These are phyloP conservation scores for Atkinsonella texensis DNA, from an alignment of 2,329 filamentous ascomycete genomes.

Conservation along the genomic window DNA sequence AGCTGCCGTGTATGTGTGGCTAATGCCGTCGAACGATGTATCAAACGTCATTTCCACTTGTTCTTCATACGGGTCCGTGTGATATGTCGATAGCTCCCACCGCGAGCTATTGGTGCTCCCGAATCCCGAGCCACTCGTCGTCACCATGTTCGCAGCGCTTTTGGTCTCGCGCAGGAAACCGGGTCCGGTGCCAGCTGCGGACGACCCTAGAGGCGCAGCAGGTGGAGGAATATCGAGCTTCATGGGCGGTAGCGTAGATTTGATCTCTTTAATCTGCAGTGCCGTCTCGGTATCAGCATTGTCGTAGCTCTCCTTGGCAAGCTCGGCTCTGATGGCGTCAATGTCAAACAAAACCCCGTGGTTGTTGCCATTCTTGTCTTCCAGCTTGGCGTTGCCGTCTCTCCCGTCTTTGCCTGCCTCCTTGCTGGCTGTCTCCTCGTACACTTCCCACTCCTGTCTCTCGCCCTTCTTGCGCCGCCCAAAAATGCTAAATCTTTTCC, in stretches of 20 bases:
- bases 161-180: slow-evolving; percentile 29
- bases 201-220: slow-evolving; percentile 16
- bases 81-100: slow-evolving; percentile 14
- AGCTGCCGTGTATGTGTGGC: slow-evolving; percentile 8
- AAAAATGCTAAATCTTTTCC: slow-evolving; percentile 60
- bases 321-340: slow-evolving; percentile 79
- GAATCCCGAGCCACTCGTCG: slow-evolving; percentile 8
- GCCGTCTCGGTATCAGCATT: slow-evolving; percentile 39
- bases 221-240: slow-evolving; percentile 50
- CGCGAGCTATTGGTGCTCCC: slow-evolving; percentile 3
- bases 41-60: slow-evolving; percentile 63
- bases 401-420: slow-evolving; percentile 11
- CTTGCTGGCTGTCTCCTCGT: slow-evolving; percentile 54
- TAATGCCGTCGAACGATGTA: slow-evolving; percentile 39
- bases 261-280: slow-evolving; percentile 62
- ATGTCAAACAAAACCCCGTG: slow-evolving; percentile 78
- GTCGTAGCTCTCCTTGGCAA: slow-evolving; percentile 51
- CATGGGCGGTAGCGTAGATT: slow-evolving; percentile 83
- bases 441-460: slow-evolving; percentile 90
- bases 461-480: slow-evolving; percentile 67
- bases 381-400: slow-evolving; percentile 20
- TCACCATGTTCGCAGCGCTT: slow-evolving; percentile 29
- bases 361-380: slow-evolving; percentile 36
- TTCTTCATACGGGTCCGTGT: slow-evolving; percentile 26
- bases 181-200: slow-evolving; percentile 11